Base-by-base conservation (phyloP, 805 yeast species). In the Citeromyces matritensis region DNA sequence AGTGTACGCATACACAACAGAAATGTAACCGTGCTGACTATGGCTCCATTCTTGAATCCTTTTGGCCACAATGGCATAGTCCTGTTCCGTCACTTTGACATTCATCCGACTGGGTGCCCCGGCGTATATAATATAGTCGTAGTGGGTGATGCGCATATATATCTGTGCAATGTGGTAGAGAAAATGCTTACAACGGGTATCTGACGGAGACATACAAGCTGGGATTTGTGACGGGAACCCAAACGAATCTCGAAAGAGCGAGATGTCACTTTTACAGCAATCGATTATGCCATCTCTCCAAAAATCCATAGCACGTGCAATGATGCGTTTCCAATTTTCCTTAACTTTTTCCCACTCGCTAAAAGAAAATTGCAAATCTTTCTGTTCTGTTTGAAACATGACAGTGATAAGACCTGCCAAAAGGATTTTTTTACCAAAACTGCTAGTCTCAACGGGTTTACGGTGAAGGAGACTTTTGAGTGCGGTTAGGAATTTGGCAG, bases 81-180 rank as follows among this genome's bases (percentile, higher is more conserved):
- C 75, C 1, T 55, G 45, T 7, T 56, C 54, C 4, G 70, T 67
- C 9, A 78, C 71, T 25, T 58, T 58, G 24, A 75, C 83, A 43
- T 71, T 79, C 75, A 79, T 74, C 43, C 85, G 66, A 53, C 78
- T 69, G 1, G 91, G 91, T 6, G 84, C 80, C 1, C 95, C 95
- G 2, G 86, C 75, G 49, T 61, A 76, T 5, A 80, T 74, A 33
- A 79, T 79, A 35, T 80, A 70, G 49, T 83, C 94, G 49, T 80
- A 75, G 39, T 80, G 84, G 33, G 79, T 73, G 19, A 78, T 64
- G 32, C 81, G 69, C 46, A 82, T 65, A 27, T 73, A 67, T 10
- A 80, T 69, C 44, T 79, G 86, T 1, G 82, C 71, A 54, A 79
- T 60, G 45, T 81, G 86, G 49, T 73, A 78, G 33, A 73, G 68